phyloP scores from a whole-genome alignment of 768 basidiomycete genomes.

The Austroboletus festivus region DNA sequence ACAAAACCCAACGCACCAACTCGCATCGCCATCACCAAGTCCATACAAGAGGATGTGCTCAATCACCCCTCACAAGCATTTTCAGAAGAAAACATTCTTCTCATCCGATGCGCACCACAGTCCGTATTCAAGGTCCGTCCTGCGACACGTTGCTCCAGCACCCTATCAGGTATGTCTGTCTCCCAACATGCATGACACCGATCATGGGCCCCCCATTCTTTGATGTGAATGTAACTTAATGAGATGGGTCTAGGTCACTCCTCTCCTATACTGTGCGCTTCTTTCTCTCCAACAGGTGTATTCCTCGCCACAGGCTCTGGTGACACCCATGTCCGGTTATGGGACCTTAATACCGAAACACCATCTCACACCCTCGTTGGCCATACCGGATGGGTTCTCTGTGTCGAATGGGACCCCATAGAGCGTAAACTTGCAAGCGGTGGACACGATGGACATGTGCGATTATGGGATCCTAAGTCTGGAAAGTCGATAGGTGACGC shows the following conservation, averaged over 20 bases:
- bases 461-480: slow-evolving; percentile 91
- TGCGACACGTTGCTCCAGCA: slow-evolving; percentile 91
- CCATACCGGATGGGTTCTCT: slow-evolving; percentile 95
- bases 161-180: slow-evolving; percentile 64
- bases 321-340: slow-evolving; percentile 87
- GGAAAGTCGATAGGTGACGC: slow-evolving; percentile 88
- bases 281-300: slow-evolving; percentile 91
- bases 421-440: slow-evolving; percentile 90
- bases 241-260: slow-evolving; percentile 62
- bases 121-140: slow-evolving; percentile 93
- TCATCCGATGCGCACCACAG: slow-evolving; percentile 90
- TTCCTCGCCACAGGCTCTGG: slow-evolving; percentile 93
- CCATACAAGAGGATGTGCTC: slow-evolving; percentile 79
- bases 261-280: slow-evolving; percentile 90
- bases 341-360: slow-evolving; percentile 92
- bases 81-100: slow-evolving; percentile 82
- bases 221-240: slow-evolving; percentile 5
- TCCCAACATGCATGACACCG: slow-evolving; percentile 1
- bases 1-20: slow-evolving; percentile 55
- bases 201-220: slow-evolving; percentile 7
- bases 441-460: slow-evolving; percentile 89
- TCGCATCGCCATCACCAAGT: slow-evolving; percentile 79
- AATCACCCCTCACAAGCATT: slow-evolving; percentile 67
- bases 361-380: slow-evolving; percentile 85
- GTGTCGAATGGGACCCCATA: slow-evolving; percentile 95